phyloP scores from a whole-genome alignment of 2,329 filamentous ascomycete genomes.

The Calonectria hongkongensis region DNA sequence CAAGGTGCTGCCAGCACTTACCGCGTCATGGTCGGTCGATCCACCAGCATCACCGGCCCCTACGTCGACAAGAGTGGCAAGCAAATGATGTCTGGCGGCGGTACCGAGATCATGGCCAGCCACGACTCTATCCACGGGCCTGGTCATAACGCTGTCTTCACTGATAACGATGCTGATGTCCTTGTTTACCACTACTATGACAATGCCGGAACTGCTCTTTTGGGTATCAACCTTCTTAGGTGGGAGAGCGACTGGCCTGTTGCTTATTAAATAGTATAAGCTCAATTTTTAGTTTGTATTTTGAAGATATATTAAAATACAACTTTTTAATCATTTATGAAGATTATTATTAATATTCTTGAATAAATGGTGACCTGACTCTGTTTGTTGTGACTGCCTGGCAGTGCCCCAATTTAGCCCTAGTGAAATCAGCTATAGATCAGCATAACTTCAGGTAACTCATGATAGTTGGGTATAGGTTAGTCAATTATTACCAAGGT shows the following conservation, averaged over 20 bases:
- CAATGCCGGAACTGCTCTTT: constrained; percentile 47
- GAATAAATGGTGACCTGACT: not conserved
- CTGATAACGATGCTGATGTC: constrained; percentile 57
- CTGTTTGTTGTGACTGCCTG: not conserved
- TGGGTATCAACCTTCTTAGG: constrained; percentile 57
- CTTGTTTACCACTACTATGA: constrained; percentile 58
- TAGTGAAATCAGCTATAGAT: not conserved
- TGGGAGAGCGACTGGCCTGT: constrained; percentile 56
- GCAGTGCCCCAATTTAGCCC: not conserved
- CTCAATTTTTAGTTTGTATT: not conserved
- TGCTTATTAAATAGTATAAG: constrained; percentile 5
- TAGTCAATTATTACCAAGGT: not conserved
- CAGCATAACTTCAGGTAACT: not conserved
- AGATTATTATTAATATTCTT: not conserved
- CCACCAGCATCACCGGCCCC: not conserved
- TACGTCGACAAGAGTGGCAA: constrained; percentile 3
- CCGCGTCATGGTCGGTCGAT: constrained; percentile 8
- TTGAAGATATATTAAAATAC: not conserved
- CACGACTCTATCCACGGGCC: constrained; percentile 8
- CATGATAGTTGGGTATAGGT: not conserved
- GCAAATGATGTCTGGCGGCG: not conserved
- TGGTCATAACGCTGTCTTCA: constrained; percentile 55
- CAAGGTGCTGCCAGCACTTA: constrained; percentile 1
- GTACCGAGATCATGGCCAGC: constrained; percentile 7
- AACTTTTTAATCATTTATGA: not conserved